phyloP scores from a whole-genome alignment of 805 yeast species.

The Cyberlindnera mississippiensis region DNA sequence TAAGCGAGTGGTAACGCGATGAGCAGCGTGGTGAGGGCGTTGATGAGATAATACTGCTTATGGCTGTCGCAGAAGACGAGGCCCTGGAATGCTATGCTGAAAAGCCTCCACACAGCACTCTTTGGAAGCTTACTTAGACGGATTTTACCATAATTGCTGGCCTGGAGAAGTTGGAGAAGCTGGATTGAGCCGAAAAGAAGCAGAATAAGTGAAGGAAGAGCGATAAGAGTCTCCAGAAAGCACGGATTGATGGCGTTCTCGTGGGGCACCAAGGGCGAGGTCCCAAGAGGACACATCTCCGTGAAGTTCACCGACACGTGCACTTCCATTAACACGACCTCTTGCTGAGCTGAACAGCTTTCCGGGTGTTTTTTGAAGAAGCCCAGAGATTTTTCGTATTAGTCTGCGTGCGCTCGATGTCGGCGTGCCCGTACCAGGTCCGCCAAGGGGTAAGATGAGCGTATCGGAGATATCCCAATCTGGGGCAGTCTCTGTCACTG shows the following conservation, averaged over 20 bases:
- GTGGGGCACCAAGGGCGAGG: slow-evolving; percentile 1
- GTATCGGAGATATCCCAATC: too few relatives aligned
- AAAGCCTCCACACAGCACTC: slow-evolving; percentile 12
- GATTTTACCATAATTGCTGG: slow-evolving; percentile 5
- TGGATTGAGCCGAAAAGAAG: slow-evolving; percentile 18
- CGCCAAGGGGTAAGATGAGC: too few relatives aligned
- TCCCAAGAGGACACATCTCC: slow-evolving; percentile 3
- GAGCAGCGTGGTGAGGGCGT: slow-evolving; percentile 17
- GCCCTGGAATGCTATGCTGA: slow-evolving; percentile 12
- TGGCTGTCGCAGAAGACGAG: slow-evolving; percentile 3
- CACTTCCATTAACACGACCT: slow-evolving; percentile 1
- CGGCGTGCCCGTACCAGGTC: too few relatives aligned
- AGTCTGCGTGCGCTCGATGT: too few relatives aligned
- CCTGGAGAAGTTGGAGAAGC: not conserved
- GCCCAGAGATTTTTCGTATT: too few relatives aligned
- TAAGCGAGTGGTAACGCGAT: slow-evolving; percentile 40
- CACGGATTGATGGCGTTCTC: slow-evolving; percentile 29
- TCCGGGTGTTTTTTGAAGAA: too few relatives aligned
- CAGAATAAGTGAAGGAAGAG: slow-evolving; percentile 10
- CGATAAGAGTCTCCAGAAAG: slow-evolving; percentile 16
- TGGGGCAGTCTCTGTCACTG: too few relatives aligned
- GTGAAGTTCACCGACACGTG: slow-evolving; percentile 1
- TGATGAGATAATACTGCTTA: slow-evolving; percentile 6
- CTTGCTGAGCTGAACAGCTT: too few relatives aligned
- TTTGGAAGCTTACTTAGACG: slow-evolving; percentile 19